These are phyloP conservation scores for Amanita subjunquillea DNA, from an alignment of 768 basidiomycete genomes.

Conservation along the genomic window DNA sequence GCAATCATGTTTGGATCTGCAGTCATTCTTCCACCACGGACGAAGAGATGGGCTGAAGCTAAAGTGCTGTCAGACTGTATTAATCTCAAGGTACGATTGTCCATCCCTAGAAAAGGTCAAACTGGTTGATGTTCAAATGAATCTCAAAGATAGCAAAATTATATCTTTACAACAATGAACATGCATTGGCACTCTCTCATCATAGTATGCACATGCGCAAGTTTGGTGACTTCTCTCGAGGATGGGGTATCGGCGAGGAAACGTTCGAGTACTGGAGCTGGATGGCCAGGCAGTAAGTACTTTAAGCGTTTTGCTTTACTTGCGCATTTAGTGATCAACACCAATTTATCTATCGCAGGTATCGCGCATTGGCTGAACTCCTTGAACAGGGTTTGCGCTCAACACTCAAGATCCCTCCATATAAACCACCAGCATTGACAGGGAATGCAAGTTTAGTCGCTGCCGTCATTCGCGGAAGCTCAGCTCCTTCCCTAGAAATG, in stretches of 20 bases:
- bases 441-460: slow-evolving; percentile 10
- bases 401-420: slow-evolving; percentile 50
- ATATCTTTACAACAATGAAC: slow-evolving; percentile 86
- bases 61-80: slow-evolving; percentile 94
- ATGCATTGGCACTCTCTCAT: slow-evolving; percentile 68
- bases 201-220: slow-evolving; percentile 79
- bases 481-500: slow-evolving; percentile 28
- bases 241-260: slow-evolving; percentile 95
- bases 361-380: slow-evolving; percentile 85
- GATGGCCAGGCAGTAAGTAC: slow-evolving; percentile 79
- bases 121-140: background rate
- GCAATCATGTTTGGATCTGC: slow-evolving; percentile 86
- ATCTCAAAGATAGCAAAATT: slow-evolving; percentile 69
- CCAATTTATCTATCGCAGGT: slow-evolving; percentile 30
- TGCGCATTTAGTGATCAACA: background rate
- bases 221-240: slow-evolving; percentile 78
- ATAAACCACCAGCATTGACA: slow-evolving; percentile 32
- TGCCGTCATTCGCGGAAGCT: slow-evolving; percentile 8
- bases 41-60: slow-evolving; percentile 97
- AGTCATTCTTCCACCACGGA: slow-evolving; percentile 78
- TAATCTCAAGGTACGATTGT: slow-evolving; percentile 62
- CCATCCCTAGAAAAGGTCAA: background rate
- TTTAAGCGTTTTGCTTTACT: background rate
- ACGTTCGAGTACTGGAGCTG: slow-evolving; percentile 98
- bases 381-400: slow-evolving; percentile 71